Base-by-base conservation (phyloP, 1,284 basidiomycete species). In the Anthracocystis setariae region DNA sequence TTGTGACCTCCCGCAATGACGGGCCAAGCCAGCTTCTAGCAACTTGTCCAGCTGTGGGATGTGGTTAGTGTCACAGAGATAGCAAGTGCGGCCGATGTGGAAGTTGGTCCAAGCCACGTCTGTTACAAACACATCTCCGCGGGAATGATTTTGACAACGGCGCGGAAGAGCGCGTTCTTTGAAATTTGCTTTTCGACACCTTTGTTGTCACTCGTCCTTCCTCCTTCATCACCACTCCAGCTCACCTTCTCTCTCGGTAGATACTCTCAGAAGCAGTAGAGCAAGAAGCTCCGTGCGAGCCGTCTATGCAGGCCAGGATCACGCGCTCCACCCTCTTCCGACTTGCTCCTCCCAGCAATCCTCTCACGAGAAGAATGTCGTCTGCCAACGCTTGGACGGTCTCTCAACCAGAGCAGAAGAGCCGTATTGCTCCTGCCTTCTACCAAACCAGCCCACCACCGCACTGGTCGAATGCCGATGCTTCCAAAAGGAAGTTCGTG, bases 401-500 rank as follows among this genome's bases (percentile, higher is more conserved):
- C 25, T 62, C 68, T 32, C 46, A 53, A 24, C 43, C 57, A 9
- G 53, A 60, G 40, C 9, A 20, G 2, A 42, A 58, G n/a, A 54
- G 48, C 20, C 25, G 27, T 17, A 40, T 73, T 3, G 51, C 68
- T 12, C 74, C 74, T 38, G 39, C 60, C 18, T 74, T 56, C 47
- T 76, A 76, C 44, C 56, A 61, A 21, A 69, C 71, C 1, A 38
- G 42, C 3, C 74, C 74, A 7, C 72, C 74, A 0, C 74, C 74
- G 5, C 74, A 77, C 51, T 74, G 68, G 64, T 45, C 50, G 20
- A 65, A 68, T 20, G 56, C 54, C 8, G 61, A 65, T 18, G 40
- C 52, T 0, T 53, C 59, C 3, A 24, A 29, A 23, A 48, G 69
- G 10, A 61, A 57, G 39, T 76, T 76, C 63, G 37, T 46, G 21